Evolutionary conservation across 768 basidiomycete genomes (phyloP).

Genomic region (Serendipita sp.): DNA sequence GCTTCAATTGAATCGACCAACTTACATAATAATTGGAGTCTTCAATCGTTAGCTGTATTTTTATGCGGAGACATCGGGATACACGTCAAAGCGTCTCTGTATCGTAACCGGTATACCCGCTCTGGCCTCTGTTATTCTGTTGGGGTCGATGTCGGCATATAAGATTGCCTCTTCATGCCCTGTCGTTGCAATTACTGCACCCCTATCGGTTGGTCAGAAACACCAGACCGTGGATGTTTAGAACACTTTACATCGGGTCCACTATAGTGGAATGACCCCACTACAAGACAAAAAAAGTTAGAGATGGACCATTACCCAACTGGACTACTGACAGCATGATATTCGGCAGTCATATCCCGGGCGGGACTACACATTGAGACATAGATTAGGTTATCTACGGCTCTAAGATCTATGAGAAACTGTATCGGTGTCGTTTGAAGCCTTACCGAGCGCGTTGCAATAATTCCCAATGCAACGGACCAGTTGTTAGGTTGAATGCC

Average conservation of each 20-base stretch:
- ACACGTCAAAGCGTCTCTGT: constrained; percentile 88
- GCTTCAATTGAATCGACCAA: not conserved
- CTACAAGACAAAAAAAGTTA: constrained; percentile 22
- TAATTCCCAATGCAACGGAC: constrained; percentile 91
- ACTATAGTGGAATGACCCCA: constrained; percentile 85
- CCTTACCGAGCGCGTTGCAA: constrained; percentile 68
- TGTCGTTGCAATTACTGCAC: constrained; percentile 54
- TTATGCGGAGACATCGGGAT: constrained; percentile 45
- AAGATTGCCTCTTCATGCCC: constrained; percentile 64
- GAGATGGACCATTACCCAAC: not conserved
- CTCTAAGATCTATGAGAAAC: constrained; percentile 32
- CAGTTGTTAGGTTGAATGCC: constrained; percentile 92
- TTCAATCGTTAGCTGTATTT: not conserved
- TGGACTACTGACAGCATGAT: constrained; percentile 58
- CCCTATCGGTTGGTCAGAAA: constrained; percentile 30
- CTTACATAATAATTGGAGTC: no score
- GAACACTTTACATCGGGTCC: constrained; percentile 59
- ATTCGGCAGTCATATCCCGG: constrained; percentile 59
- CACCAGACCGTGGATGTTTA: not conserved
- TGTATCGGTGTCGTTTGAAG: not conserved
- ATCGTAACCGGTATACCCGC: constrained; percentile 79
- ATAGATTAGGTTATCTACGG: constrained; percentile 94
- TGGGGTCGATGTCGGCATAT: constrained; percentile 61
- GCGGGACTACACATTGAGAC: constrained; percentile 94
- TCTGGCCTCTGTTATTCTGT: constrained; percentile 46